Conservation (phyloP, 2,329 filamentous ascomycete genomes). For the Rhexocercosporidium sp. region DNA sequence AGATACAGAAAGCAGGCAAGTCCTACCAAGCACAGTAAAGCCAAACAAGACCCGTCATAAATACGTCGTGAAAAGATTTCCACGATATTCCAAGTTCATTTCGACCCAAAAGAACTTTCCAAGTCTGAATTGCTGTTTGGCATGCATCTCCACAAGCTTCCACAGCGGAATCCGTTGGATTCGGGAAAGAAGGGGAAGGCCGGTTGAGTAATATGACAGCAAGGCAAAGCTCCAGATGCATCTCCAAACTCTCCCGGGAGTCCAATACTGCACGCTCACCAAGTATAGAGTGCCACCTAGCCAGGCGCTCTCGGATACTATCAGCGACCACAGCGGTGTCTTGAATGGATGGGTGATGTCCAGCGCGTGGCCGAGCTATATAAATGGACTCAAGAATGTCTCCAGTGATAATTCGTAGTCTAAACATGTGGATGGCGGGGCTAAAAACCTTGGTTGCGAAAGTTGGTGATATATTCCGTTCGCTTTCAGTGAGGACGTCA, state of each 20-base stretch:
- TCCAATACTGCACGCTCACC: background rate
- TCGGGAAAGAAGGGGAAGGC: background rate
- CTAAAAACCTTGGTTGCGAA: background rate
- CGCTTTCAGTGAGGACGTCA: background rate
- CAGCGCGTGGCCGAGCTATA: background rate
- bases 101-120: background rate
- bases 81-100: background rate
- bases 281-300: background rate
- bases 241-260: background rate
- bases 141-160: background rate
- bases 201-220: background rate
- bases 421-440: background rate
- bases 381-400: conserved; percentile 1
- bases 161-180: background rate
- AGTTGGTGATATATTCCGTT: background rate
- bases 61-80: background rate
- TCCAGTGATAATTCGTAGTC: background rate
- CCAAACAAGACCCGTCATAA: background rate
- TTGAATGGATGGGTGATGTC: background rate
- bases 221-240: background rate
- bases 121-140: background rate
- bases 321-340: background rate
- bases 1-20: background rate
- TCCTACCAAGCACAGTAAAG: conserved; percentile 1
- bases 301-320: background rate